Conservation (phyloP, 306 rosid genomes). For the Cicer judaicum region DNA sequence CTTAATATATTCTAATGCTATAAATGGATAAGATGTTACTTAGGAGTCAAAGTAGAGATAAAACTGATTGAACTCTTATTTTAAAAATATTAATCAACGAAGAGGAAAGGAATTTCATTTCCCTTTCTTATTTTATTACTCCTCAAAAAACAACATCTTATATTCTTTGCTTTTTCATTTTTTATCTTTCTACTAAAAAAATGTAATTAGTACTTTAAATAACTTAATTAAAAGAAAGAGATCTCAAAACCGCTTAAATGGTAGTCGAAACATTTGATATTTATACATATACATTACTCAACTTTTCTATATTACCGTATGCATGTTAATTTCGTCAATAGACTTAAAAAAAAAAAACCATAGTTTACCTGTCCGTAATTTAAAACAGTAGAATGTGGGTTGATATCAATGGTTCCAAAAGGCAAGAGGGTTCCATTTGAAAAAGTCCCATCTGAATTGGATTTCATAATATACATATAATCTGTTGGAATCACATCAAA, state of each 20-base stretch:
- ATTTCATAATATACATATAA: slow-evolving; percentile 44
- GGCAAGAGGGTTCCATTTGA: slow-evolving; percentile 41
- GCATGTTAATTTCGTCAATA: too few species aligned
- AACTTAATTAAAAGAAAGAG: background rate
- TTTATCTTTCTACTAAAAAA: background rate
- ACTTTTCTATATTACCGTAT: too few species aligned
- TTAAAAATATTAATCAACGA: too few species aligned
- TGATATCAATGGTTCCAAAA: slow-evolving; percentile 39
- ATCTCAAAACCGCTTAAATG: too few species aligned
- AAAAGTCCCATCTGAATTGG: slow-evolving; percentile 27
- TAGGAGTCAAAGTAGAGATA: too few species aligned
- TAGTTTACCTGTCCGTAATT: slow-evolving; percentile 46
- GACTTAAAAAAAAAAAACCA: background rate
- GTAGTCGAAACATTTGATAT: too few species aligned
- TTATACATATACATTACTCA: too few species aligned
- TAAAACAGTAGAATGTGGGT: slow-evolving; percentile 38
- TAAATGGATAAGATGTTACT: too few species aligned
- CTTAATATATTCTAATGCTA: too few species aligned
- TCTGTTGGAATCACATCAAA: slow-evolving; percentile 42
- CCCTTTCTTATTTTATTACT: background rate
- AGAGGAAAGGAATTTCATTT: too few species aligned
- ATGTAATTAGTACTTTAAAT: background rate
- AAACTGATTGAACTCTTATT: too few species aligned
- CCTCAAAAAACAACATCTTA: background rate
- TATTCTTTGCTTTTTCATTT: background rate